phyloP scores from a whole-genome alignment of 495 filamentous ascomycete genomes.

The Tuber microsphaerosporum region DNA sequence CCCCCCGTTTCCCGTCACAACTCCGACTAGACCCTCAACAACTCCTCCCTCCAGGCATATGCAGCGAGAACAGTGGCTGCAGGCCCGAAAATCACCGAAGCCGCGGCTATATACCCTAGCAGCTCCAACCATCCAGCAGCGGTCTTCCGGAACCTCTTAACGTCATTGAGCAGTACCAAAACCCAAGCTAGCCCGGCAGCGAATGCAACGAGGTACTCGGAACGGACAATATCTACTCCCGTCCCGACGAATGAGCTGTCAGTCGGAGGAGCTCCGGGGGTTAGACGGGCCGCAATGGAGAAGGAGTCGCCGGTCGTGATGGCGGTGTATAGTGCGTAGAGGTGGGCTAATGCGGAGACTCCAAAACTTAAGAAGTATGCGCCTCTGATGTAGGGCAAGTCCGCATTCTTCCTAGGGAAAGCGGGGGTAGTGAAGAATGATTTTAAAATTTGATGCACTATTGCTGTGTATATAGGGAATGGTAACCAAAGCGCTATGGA shows the following conservation, averaged over 20 bases:
- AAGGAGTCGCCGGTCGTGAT: constrained; percentile 2
- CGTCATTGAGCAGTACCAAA: constrained; percentile 15
- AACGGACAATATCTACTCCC: not conserved
- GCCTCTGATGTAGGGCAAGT: constrained; percentile 20
- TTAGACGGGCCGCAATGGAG: not conserved
- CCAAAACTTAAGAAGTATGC: constrained; percentile 28
- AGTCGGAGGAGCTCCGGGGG: constrained; percentile 2
- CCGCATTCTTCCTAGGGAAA: constrained; percentile 12
- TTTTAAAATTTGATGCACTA: constrained; percentile 38
- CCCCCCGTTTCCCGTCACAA: not conserved
- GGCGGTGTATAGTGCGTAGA: constrained; percentile 24
- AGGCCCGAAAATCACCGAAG: constrained; percentile 12
- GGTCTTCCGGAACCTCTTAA: constrained; percentile 12
- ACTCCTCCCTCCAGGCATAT: constrained; percentile 25
- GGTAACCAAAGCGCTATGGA: constrained; percentile 21
- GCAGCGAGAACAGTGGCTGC: constrained; percentile 10
- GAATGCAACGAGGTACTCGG: constrained; percentile 12
- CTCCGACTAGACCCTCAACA: not conserved
- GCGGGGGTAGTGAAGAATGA: constrained; percentile 16
- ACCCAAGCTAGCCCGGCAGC: constrained; percentile 15
- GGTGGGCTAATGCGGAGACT: constrained; percentile 10
- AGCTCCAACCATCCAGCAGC: constrained; percentile 6
- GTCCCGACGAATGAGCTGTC: constrained; percentile 5
- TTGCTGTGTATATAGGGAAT: constrained; percentile 36
- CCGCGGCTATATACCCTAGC: not conserved